Evolutionary conservation across 805 yeast genomes (phyloP).

Genomic region (Clavispora fructus): DNA sequence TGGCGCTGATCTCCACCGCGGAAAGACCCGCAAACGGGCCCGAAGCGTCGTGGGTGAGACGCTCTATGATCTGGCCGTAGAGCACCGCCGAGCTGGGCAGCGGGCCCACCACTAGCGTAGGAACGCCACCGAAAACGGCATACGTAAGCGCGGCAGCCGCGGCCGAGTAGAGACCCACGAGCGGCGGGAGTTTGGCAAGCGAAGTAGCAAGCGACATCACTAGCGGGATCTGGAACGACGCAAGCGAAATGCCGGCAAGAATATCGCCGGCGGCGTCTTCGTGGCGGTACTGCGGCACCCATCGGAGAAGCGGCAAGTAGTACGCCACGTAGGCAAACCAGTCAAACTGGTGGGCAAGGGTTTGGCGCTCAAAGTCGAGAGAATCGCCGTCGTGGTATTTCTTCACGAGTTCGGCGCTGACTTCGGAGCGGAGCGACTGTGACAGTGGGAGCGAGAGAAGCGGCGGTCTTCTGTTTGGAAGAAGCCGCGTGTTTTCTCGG

Average conservation of each 20-base stretch:
- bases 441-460: conserved; percentile 24
- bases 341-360: conserved; percentile 12
- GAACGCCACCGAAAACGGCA: conserved; percentile 76
- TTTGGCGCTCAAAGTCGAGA: conserved; percentile 4
- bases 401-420: conserved; percentile 9
- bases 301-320: conserved; percentile 26
- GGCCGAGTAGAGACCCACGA: conserved; percentile 72
- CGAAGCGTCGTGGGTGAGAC: conserved; percentile 11
- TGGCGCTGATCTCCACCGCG: conserved; percentile 17
- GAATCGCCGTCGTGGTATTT: conserved; percentile 13
- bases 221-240: conserved; percentile 38
- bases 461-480: conserved; percentile 17
- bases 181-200: conserved; percentile 76
- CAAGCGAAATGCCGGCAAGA: conserved; percentile 28
- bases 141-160: conserved; percentile 77
- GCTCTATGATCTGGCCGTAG: conserved; percentile 70
- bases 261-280: conserved; percentile 21
- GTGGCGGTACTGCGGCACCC: conserved; percentile 25
- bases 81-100: conserved; percentile 84
- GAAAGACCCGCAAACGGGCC: conserved; percentile 35
- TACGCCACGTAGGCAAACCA: conserved; percentile 25
- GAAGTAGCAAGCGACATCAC: conserved; percentile 75
- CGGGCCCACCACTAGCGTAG: conserved; percentile 87
- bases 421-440: conserved; percentile 17
- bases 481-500: conserved; percentile 5